Conservation (phyloP, 805 yeast species). For the Candida yuanshanica region DNA sequence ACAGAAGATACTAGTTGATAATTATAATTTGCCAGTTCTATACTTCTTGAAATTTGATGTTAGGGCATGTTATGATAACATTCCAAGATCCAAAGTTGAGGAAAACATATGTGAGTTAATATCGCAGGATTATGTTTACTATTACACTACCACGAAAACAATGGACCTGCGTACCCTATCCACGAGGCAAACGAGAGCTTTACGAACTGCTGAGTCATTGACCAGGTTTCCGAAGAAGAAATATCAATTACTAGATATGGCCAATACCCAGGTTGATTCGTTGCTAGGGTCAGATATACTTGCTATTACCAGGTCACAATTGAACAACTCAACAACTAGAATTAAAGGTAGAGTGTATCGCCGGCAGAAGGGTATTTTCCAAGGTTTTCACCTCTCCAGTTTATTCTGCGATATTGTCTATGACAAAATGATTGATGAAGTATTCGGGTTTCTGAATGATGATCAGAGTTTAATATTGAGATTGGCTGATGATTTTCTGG, state of each 20-base stretch:
- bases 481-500: constrained; percentile 79
- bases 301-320: constrained; percentile 42
- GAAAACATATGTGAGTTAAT: constrained; percentile 29
- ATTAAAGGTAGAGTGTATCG: constrained; percentile 32
- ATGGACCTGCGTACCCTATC: constrained; percentile 25
- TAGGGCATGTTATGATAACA: constrained; percentile 67
- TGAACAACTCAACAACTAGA: constrained; percentile 43
- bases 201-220: neutral
- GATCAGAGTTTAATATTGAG: constrained; percentile 43
- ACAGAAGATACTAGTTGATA: constrained; percentile 13
- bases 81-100: constrained; percentile 43
- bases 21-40: constrained; percentile 30
- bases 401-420: constrained; percentile 69
- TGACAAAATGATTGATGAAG: constrained; percentile 46
- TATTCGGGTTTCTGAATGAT: constrained; percentile 18
- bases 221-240: neutral
- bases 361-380: constrained; percentile 72
- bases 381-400: constrained; percentile 77
- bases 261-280: constrained; percentile 10
- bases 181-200: constrained; percentile 24
- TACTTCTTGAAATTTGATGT: constrained; percentile 70
- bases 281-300: constrained; percentile 41
- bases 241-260: neutral
- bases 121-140: constrained; percentile 15
- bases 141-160: constrained; percentile 3